These are phyloP conservation scores for Cystobasidium onofrii DNA, from an alignment of 768 basidiomycete genomes.

Conservation along the genomic window DNA sequence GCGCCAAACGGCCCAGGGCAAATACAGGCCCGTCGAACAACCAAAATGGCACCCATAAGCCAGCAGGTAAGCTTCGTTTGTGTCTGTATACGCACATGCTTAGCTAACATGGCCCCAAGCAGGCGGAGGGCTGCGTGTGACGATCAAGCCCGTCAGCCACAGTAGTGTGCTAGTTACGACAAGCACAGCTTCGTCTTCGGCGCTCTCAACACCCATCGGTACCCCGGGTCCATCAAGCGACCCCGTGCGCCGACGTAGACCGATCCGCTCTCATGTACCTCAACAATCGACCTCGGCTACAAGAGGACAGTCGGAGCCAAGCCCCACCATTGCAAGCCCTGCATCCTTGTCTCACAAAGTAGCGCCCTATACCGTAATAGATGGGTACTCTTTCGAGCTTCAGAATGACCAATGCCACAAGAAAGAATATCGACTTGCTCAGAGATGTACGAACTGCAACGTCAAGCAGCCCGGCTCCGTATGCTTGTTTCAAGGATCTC, in stretches of 20 bases:
- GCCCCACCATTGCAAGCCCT: background rate
- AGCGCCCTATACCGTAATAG: background rate
- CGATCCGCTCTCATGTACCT: background rate
- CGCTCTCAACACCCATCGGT: background rate
- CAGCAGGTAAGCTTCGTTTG: background rate
- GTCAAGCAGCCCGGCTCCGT: background rate
- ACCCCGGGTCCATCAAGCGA: background rate
- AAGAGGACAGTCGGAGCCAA: background rate
- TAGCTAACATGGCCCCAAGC: background rate
- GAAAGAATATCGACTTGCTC: background rate
- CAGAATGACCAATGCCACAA: constrained; percentile 11
- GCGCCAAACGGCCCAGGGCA: background rate
- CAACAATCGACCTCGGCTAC: background rate
- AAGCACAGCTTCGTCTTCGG: background rate
- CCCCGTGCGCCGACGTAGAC: background rate
- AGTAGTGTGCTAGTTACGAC: background rate
- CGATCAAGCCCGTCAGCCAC: background rate
- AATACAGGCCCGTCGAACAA: background rate
- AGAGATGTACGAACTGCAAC: constrained; percentile 3
- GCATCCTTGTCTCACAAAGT: background rate
- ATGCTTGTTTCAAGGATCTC: constrained; percentile 12
- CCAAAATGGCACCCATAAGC: background rate
- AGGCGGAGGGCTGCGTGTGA: background rate
- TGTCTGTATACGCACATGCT: background rate
- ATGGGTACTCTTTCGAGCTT: background rate